These are phyloP conservation scores for Mariannaea sp. DNA, from an alignment of 2,329 filamentous ascomycete genomes.

Conservation along the genomic window DNA sequence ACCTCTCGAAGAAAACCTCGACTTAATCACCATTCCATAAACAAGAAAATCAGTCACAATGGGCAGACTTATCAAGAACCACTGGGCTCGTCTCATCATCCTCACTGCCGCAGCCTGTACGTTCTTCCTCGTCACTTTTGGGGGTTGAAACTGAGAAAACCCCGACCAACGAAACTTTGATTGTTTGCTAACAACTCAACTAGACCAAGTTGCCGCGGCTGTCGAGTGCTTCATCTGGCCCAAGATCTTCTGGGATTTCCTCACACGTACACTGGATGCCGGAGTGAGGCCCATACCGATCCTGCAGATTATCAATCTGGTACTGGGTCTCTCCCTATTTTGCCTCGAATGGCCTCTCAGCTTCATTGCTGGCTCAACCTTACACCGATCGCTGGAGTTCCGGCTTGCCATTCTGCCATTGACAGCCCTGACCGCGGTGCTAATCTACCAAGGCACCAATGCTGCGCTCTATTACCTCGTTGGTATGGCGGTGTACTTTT, in stretches of 20 bases:
- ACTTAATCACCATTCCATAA: constrained; percentile 20
- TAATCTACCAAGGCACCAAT: constrained; percentile 93
- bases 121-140: constrained; percentile 33
- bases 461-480: constrained; percentile 90
- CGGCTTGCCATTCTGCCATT: constrained; percentile 83
- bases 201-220: constrained; percentile 85
- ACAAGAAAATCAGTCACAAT: constrained; percentile 60
- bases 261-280: constrained; percentile 85
- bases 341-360: constrained; percentile 90
- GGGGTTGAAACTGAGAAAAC: too few species aligned
- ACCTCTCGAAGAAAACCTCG: too few species aligned
- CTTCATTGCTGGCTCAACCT: constrained; percentile 72
- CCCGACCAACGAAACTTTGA: too few species aligned
- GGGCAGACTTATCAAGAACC: constrained; percentile 99
- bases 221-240: constrained; percentile 96
- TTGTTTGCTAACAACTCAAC: constrained; percentile 36
- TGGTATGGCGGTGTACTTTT: constrained; percentile 87
- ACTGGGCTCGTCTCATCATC: constrained; percentile 94
- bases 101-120: constrained; percentile 80
- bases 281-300: constrained; percentile 87
- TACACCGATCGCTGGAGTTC: constrained; percentile 88
- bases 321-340: constrained; percentile 78
- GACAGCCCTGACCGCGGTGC: constrained; percentile 70
- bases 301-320: constrained; percentile 86
- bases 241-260: constrained; percentile 97